Conservation (phyloP, 495 filamentous ascomycete genomes). For the Letharia lupina region DNA sequence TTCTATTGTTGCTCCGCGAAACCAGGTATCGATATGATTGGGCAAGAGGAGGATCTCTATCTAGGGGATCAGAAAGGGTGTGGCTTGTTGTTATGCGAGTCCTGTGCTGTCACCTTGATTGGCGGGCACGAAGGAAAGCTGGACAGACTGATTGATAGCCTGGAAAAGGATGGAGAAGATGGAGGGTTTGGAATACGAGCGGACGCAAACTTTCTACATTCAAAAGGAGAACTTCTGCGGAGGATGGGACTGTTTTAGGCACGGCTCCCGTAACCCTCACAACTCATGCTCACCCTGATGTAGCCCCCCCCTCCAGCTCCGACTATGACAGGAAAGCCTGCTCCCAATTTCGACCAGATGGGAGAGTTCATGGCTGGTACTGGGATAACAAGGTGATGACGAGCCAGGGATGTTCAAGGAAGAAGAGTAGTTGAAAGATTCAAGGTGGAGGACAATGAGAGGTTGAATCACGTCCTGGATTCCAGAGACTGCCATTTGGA, state of each 20-base stretch:
- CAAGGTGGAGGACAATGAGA: background rate
- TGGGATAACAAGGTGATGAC: background rate
- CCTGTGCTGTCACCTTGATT: slow-evolving; percentile 28
- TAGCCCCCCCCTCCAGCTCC: background rate
- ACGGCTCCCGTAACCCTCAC: background rate
- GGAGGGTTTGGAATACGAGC: slow-evolving; percentile 30
- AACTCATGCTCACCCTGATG: background rate
- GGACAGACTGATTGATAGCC: slow-evolving; percentile 24
- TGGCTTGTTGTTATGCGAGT: slow-evolving; percentile 35
- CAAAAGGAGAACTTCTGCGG: slow-evolving; percentile 20
- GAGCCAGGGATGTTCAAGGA: background rate
- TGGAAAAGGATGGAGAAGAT: slow-evolving; percentile 21
- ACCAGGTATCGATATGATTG: slow-evolving; percentile 17
- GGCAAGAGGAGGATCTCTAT: slow-evolving; percentile 16
- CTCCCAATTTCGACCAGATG: background rate
- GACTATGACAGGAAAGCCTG: background rate
- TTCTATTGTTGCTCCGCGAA: slow-evolving; percentile 29
- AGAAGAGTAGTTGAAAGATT: background rate
- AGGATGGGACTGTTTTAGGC: slow-evolving; percentile 9
- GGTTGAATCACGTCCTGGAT: background rate
- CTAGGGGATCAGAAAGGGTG: slow-evolving; percentile 29
- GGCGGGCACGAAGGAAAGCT: slow-evolving; percentile 27
- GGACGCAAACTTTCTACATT: slow-evolving; percentile 32
- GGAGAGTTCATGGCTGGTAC: background rate
- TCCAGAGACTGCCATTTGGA: background rate